A percentile compares a stretch with the other conserved stretches of the same genome.
phyloP scores from a whole-genome alignment of 306 rosid species.

The Lotus japonicus region DNA sequence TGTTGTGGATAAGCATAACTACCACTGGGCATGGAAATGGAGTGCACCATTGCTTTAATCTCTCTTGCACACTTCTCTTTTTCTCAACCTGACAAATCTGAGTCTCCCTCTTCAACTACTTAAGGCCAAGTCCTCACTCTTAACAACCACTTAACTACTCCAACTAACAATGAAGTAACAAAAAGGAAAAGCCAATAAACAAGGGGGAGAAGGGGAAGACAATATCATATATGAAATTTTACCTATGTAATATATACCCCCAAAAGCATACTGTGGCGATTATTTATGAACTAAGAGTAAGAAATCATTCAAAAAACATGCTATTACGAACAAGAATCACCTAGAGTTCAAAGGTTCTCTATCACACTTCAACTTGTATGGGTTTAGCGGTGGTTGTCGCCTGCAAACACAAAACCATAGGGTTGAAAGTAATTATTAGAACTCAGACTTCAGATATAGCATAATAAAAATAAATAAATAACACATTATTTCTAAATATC shows the following conservation, averaged over 20 bases:
- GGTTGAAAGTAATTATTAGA: conserved; percentile 7
- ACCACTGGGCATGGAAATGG: too few species aligned
- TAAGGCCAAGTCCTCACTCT: not conserved
- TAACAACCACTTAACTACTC: not conserved
- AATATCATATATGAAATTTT: not conserved
- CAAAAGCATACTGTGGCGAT: not conserved
- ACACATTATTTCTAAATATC: not conserved
- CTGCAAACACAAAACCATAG: conserved; percentile 43
- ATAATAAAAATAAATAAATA: not conserved
- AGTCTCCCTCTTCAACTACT: not conserved
- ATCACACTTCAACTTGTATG: conserved; percentile 93
- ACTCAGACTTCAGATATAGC: conserved; percentile 4
- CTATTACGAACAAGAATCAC: conserved; percentile 37
- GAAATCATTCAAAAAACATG: not conserved
- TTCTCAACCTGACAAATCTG: not conserved
- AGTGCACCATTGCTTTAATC: too few species aligned
- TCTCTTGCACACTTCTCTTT: not conserved
- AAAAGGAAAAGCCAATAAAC: not conserved
- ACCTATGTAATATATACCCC: not conserved
- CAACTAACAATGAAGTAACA: not conserved
- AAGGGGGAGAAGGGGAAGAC: not conserved
- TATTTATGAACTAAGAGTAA: not conserved
- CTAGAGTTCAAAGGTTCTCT: conserved; percentile 75
- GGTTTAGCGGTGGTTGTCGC: conserved; percentile 55
- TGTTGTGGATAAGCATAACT: too few species aligned